Conservation (phyloP, 352 stramenopile species). For the Detonula confervacea region DNA sequence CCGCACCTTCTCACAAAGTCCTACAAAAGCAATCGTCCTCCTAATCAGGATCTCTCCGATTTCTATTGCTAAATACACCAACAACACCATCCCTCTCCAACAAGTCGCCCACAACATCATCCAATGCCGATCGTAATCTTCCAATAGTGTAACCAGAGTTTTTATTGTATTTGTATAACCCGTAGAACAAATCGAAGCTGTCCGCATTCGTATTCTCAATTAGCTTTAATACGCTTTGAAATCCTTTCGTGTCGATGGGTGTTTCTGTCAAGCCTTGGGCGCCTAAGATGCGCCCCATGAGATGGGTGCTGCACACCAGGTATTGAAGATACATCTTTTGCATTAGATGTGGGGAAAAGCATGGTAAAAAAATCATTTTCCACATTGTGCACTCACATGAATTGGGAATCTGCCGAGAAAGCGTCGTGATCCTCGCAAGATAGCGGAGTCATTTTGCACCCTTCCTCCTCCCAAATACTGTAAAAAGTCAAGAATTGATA, state of each 20-base stretch:
- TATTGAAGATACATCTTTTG: too few relatives aligned
- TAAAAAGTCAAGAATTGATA: conserved; percentile 8
- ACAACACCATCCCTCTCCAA: conserved; percentile 75
- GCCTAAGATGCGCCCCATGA: conserved; percentile 95
- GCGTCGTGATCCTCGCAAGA: conserved; percentile 95
- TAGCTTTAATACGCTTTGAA: conserved; percentile 95
- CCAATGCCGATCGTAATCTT: conserved; percentile 77
- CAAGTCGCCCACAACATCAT: conserved; percentile 80
- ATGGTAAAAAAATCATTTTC: too few relatives aligned
- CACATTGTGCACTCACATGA: too few relatives aligned
- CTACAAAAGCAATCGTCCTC: too few relatives aligned
- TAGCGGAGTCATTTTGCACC: conserved; percentile 96
- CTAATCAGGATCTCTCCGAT: too few relatives aligned
- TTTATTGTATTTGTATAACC: conserved; percentile 96
- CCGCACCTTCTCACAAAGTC: too few relatives aligned
- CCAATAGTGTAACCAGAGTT: conserved; percentile 72
- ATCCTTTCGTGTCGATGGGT: conserved; percentile 95
- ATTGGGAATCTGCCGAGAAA: conserved; percentile 96
- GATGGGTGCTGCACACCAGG: too few relatives aligned
- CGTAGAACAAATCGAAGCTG: conserved; percentile 98
- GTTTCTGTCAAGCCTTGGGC: conserved; percentile 84
- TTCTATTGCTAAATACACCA: too few relatives aligned
- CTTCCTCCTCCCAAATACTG: conserved; percentile 94
- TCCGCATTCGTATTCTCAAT: conserved; percentile 97
- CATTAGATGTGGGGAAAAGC: too few relatives aligned